phyloP scores from a whole-genome alignment of 2,329 filamentous ascomycete genomes.

The Hypomyces perniciosus region DNA sequence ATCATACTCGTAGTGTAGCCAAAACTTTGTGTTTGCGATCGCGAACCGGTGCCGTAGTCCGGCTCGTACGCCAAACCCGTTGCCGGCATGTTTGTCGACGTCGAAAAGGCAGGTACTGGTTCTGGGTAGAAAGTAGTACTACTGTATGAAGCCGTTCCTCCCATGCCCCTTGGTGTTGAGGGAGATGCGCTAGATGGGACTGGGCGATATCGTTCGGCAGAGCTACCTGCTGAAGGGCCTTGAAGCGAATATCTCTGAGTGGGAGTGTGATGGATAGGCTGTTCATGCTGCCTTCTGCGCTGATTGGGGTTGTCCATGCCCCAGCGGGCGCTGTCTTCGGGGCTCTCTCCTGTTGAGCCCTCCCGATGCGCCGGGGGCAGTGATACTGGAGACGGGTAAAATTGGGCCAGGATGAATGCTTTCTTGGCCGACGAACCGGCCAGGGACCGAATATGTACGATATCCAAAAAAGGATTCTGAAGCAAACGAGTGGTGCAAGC shows the following conservation, averaged over 20 bases:
- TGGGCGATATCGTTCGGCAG: slow-evolving; percentile 42
- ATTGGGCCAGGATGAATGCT: background rate
- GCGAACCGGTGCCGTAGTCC: slow-evolving; percentile 59
- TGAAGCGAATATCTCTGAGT: slow-evolving; percentile 48
- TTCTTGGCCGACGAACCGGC: background rate
- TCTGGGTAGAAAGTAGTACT: slow-evolving; percentile 51
- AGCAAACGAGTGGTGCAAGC: slow-evolving; percentile 5
- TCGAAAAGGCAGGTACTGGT: slow-evolving; percentile 43
- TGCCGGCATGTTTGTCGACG: slow-evolving; percentile 51
- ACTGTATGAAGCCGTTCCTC: slow-evolving; percentile 50
- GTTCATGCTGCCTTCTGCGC: slow-evolving; percentile 13
- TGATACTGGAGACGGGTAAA: background rate
- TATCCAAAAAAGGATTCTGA: background rate
- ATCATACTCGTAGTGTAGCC: slow-evolving; percentile 60
- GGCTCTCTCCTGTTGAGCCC: slow-evolving; percentile 3
- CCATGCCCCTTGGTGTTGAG: slow-evolving; percentile 44
- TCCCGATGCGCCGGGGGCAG: slow-evolving; percentile 7
- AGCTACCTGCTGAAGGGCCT: slow-evolving; percentile 35
- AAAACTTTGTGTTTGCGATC: slow-evolving; percentile 50
- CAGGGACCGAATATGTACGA: background rate
- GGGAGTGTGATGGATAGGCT: slow-evolving; percentile 55
- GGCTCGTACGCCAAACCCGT: slow-evolving; percentile 52
- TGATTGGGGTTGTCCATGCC: slow-evolving; percentile 14
- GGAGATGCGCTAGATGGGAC: slow-evolving; percentile 45
- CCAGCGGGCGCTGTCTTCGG: slow-evolving; percentile 5